Percentiles rank a stretch among this genome's conserved stretches.
Evolutionary conservation across 768 basidiomycete species (phyloP).

Genomic region (Tricholomella constricta): DNA sequence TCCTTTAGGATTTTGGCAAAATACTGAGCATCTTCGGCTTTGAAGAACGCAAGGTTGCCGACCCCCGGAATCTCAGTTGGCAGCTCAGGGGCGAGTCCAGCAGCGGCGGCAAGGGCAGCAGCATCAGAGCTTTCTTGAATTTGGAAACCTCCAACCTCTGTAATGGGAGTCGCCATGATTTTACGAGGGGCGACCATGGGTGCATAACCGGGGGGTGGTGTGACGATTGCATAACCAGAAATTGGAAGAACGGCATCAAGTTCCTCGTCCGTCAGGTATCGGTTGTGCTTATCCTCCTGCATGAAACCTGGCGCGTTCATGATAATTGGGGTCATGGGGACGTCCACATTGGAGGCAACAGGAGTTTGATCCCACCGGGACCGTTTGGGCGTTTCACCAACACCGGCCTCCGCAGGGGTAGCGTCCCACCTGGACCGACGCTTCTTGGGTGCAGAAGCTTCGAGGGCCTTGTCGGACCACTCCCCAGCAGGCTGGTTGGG

Average conservation of each 20-base stretch:
- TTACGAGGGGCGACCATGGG: constrained; percentile 68
- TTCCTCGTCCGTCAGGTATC: constrained; percentile 96
- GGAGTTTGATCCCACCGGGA: constrained; percentile 99
- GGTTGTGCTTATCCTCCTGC: constrained; percentile 95
- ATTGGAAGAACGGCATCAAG: constrained; percentile 87
- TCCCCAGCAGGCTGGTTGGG: constrained; percentile 63
- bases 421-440: constrained; percentile 97
- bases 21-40: constrained; percentile 96
- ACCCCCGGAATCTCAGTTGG: constrained; percentile 99
- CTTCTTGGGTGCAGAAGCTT: constrained; percentile 81
- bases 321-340: constrained; percentile 76
- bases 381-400: constrained; percentile 76
- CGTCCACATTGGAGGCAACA: constrained; percentile 53
- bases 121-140: constrained; percentile 95
- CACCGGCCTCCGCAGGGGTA: constrained; percentile 70
- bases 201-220: constrained; percentile 92
- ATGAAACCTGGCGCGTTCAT: constrained; percentile 87
- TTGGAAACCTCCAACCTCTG: constrained; percentile 84
- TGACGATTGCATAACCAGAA: constrained; percentile 87
- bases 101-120: constrained; percentile 84
- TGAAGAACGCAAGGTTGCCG: constrained; percentile 96
- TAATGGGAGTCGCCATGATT: constrained; percentile 57
- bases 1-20: constrained; percentile 95
- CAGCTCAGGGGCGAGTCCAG: constrained; percentile 88
- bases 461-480: constrained; percentile 77